Evolutionary conservation across 805 yeast genomes (phyloP).

Genomic region (Ogataea polymorpha): DNA sequence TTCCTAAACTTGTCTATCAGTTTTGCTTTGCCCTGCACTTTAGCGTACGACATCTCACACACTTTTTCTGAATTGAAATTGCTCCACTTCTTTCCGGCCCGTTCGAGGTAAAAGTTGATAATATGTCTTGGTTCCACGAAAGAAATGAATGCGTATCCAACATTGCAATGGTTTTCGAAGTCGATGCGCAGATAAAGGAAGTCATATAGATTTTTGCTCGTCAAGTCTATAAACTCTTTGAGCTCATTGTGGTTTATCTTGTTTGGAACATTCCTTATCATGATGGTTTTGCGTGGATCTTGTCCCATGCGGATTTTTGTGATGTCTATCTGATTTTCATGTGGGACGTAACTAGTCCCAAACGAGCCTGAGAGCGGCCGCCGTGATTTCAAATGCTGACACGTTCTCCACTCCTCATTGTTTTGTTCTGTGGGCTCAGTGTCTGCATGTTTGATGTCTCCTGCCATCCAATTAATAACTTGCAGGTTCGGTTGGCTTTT

Average conservation of each 20-base stretch:
- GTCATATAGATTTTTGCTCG: constrained; percentile 38
- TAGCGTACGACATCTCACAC: constrained; percentile 51
- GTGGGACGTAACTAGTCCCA: constrained; percentile 27
- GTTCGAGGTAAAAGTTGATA: constrained; percentile 41
- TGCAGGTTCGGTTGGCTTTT: constrained; percentile 4
- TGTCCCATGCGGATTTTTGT: constrained; percentile 37
- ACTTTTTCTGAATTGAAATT: constrained; percentile 46
- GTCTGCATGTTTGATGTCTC: constrained; percentile 9
- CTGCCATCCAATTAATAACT: constrained; percentile 18
- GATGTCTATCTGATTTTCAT: constrained; percentile 38
- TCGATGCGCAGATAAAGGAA: constrained; percentile 49
- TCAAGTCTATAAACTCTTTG: constrained; percentile 43
- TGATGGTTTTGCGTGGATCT: constrained; percentile 46
- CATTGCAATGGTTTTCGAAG: constrained; percentile 50
- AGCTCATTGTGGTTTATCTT: constrained; percentile 44
- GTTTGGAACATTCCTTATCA: constrained; percentile 55
- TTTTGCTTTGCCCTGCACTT: constrained; percentile 45
- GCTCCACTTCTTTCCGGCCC: constrained; percentile 48
- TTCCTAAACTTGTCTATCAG: constrained; percentile 46
- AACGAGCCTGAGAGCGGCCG: constrained; percentile 24
- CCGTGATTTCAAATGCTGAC: constrained; percentile 20
- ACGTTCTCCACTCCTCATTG: constrained; percentile 24
- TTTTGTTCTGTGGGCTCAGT: constrained; percentile 5
- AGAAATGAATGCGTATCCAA: constrained; percentile 54
- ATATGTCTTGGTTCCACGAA: constrained; percentile 44